Percentiles rank a stretch among this genome's conserved stretches.
phyloP scores from a whole-genome alignment of 805 yeast genomes.

The Hanseniaspora vineae region DNA sequence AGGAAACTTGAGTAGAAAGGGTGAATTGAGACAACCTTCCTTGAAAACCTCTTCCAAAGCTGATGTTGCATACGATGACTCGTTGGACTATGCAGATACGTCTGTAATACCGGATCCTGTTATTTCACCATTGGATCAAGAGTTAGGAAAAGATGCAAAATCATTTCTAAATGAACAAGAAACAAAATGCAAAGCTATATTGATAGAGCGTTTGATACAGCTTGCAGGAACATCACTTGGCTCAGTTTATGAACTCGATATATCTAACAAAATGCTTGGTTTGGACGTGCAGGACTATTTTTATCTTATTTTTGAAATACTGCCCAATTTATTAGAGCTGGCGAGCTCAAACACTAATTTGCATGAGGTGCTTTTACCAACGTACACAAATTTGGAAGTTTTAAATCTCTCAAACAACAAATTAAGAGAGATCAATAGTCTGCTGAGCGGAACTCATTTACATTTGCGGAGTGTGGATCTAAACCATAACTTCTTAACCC shows the following conservation, averaged over 20 bases:
- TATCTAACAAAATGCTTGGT: neutral
- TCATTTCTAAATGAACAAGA: too few species aligned
- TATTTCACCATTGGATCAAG: too few species aligned
- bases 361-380: neutral
- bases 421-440: neutral
- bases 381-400: neutral
- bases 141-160: too few species aligned
- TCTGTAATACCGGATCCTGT: too few species aligned
- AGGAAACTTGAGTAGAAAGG: too few species aligned
- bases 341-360: slow-evolving; percentile 1
- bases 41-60: too few species aligned
- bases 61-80: too few species aligned
- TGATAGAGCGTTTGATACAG: neutral
- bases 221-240: neutral
- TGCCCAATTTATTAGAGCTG: slow-evolving; percentile 3
- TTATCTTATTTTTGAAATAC: slow-evolving; percentile 1
- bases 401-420: slow-evolving; percentile 1
- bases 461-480: slow-evolving; percentile 2
- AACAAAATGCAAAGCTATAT: neutral
- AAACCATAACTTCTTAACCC: neutral
- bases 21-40: too few species aligned
- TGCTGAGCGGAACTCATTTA: neutral
- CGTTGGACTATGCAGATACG: too few species aligned
- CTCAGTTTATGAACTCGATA: neutral
- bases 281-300: slow-evolving; percentile 2